Conservation (phyloP, 1,284 basidiomycete species). For the Naganishia liquefaciens region DNA sequence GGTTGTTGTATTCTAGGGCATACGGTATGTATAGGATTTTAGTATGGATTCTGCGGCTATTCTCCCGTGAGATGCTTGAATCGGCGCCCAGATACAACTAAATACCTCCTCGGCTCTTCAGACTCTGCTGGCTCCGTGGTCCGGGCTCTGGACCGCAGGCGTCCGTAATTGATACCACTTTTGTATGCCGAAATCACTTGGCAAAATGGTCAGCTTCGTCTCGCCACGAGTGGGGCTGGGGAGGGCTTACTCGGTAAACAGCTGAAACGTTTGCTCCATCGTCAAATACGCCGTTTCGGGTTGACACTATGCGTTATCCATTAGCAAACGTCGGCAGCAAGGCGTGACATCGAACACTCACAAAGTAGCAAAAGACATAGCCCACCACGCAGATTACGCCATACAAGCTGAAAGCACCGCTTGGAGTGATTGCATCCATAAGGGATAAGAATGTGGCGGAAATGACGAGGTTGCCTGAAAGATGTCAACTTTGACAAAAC, state of each 20-base stretch:
- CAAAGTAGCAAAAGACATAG: slow-evolving; percentile 65
- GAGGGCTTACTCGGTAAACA: slow-evolving; percentile 42
- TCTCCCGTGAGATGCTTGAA: too few relatives aligned
- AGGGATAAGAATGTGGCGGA: slow-evolving; percentile 72
- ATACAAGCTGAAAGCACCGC: slow-evolving; percentile 75
- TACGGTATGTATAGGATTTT: too few relatives aligned
- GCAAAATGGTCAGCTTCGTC: too few relatives aligned
- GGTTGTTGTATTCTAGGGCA: too few relatives aligned
- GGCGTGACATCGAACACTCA: background rate
- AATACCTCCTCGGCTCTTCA: too few relatives aligned
- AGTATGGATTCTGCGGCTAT: too few relatives aligned
- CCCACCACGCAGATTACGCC: slow-evolving; percentile 70
- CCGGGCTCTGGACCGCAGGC: background rate
- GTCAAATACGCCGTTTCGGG: slow-evolving; percentile 57
- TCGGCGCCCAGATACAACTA: too few relatives aligned
- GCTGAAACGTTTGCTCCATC: slow-evolving; percentile 65
- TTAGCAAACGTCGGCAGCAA: slow-evolving; percentile 34
- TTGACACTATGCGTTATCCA: slow-evolving; percentile 29
- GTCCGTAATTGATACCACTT: background rate
- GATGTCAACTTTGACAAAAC: background rate
- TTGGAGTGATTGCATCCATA: slow-evolving; percentile 70
- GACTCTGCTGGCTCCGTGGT: too few relatives aligned
- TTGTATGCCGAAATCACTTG: background rate
- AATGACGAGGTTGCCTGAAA: slow-evolving; percentile 65
- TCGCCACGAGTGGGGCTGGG: too few relatives aligned